Percentiles rank a stretch among this genome's conserved stretches.
Conservation (phyloP, 1,139 yeast species). For the Arxiozyma slooffiae region DNA sequence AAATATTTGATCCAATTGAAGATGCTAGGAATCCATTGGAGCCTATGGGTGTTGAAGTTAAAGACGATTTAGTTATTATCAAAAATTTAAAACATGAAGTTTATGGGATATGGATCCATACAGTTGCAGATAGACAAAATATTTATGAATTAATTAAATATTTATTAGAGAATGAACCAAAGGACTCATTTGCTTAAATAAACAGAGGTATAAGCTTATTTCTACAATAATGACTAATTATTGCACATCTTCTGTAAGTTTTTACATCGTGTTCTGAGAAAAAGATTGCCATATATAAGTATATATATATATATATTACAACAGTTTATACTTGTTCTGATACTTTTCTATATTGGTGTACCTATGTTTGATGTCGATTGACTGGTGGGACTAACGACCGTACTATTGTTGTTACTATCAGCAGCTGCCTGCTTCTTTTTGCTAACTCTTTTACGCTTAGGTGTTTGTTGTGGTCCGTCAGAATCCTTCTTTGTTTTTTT, state of each 20-base stretch:
- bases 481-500: slow-evolving; percentile 23
- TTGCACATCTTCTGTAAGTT: background rate
- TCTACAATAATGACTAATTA: too few species aligned
- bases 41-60: slow-evolving; percentile 66
- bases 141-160: slow-evolving; percentile 48
- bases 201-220: background rate
- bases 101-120: slow-evolving; percentile 83
- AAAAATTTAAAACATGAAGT: slow-evolving; percentile 69
- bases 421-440: slow-evolving; percentile 19
- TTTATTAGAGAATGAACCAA: slow-evolving; percentile 28
- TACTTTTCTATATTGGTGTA: slow-evolving; percentile 5
- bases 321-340: background rate
- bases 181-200: slow-evolving; percentile 26
- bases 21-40: slow-evolving; percentile 35
- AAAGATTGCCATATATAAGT: background rate
- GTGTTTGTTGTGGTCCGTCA: slow-evolving; percentile 12
- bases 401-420: background rate
- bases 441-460: slow-evolving; percentile 22
- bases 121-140: slow-evolving; percentile 60
- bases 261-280: background rate
- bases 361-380: background rate
- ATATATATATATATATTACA: slow-evolving; percentile 1
- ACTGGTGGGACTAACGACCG: slow-evolving; percentile 1
- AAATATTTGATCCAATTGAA: slow-evolving; percentile 35
- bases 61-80: slow-evolving; percentile 71